Base-by-base conservation (phyloP, 805 yeast species). In the Kuraishia ogatae region DNA sequence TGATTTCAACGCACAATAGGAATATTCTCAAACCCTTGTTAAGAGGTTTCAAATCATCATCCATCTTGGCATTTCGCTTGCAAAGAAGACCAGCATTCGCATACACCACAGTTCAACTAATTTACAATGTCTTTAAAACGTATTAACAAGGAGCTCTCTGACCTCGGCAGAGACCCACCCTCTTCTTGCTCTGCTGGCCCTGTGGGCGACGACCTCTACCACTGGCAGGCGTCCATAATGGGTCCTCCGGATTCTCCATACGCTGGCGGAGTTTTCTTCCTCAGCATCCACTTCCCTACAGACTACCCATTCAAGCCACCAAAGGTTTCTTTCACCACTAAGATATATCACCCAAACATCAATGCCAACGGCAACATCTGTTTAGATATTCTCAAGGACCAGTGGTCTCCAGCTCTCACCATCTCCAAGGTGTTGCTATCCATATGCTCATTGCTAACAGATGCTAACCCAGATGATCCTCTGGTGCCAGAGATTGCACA, bases 181-280 rank as follows among this genome's bases (percentile, higher is more conserved):
- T 88, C 97, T 59, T 92, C 97, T 50, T 94, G 98, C 75, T 91
- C 97, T 23, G 99, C 99, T 11, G 99, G 99, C 48, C 99, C 99
- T 64, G 94, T 90, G 50, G 97, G 97, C 51, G 98, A 94, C 65
- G 99, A 93, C 72, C 78, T 93, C 68, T 94, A 87, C 77, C 98
- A 93, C 78, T 94, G 99, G 99, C 98, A 94, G 76, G 99, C 98
- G 48, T 92, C 98, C 50, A 94, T 94, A 71, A 90, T 94, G 96
- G 99, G 99, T 52, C 99, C 99, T 53, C 82, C 96, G 62, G 98
- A 94, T 75, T 89, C 97, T 51, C 94, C 85, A 60, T 81, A 81
- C 56, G 84, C 85, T 22, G 74, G 74, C 50, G 99, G 98, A 66
- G 97, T 93, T 50, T 94, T 94, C 74, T 94, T 94, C 80, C 81